Evolutionary conservation across 495 filamentous ascomycete genomes (phyloP), one percentile per base, ranked within the genome.

Genomic region (Penicillium ucsense): DNA sequence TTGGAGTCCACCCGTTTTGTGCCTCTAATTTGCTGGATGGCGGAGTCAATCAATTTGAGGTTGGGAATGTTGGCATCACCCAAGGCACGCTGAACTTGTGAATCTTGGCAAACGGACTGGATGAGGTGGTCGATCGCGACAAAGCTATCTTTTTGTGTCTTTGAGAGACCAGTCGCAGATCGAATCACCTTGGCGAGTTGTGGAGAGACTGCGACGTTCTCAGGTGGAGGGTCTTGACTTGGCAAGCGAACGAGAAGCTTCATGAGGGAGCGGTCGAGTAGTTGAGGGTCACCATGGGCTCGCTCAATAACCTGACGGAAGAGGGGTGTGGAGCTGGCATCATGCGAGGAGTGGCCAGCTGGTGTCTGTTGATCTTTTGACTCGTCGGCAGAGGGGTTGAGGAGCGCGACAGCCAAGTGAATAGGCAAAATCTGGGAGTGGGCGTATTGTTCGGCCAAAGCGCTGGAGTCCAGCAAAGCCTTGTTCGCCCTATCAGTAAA

Each of bases 81-180:
- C 40, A 98, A 68, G 48, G 80, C 79, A 38, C 67, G 67, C 60
- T 89, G 79, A 12, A 97, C 80, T 7, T 80, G 66, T 0, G 79
- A 54, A 55, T 98, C 92, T 51, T 96, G 90, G 0, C 78, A 78
- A 28, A 94, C 66, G 3, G 87, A 79, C 52, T 81, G 79, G 49
- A 98, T 96, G 31, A 98, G 75, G 61, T 98, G 92, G 61, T 96
- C 91, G 31, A 96, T 81, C 4, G 91, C 91, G 44, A 97, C 85
- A 62, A 79, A 98, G 52, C 83, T 87, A 61, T 98, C 92, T 57
- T 95, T 95, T 52, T 97, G 92, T 3, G 89, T 90, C 67, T 92
- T 95, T 46, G 90, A 88, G 28, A 98, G 66, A n/a, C 96, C 89
- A 57, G 83, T 82, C 5, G 92, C 89, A 46, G 81, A 74, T 39